Evolutionary conservation across 202 grass and related monocot species (phyloP), one percentile per base, ranked within the genome.

Genomic region (Musa balbisiana): DNA sequence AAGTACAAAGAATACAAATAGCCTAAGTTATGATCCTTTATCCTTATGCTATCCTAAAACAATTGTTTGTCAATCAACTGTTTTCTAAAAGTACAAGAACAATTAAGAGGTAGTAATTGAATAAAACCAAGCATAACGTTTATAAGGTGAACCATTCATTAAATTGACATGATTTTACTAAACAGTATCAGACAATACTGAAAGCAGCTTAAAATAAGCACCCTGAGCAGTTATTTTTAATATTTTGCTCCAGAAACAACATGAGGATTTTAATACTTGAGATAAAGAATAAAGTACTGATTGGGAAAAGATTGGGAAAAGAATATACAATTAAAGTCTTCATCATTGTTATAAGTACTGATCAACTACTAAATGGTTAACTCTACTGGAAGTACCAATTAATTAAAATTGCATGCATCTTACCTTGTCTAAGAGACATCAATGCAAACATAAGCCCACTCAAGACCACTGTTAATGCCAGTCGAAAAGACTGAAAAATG

Each of bases 381-480:
- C n/a, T 66, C 49, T 56, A 69, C 49, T 43, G 64, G 49, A 74
- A 22, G 51, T 59, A 1, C 67, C 58, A 83, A 26, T 43, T 51
- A 70, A 65, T n/a, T 73, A 27, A 68, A 8, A 79, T 72, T 74
- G 17, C 54, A 74, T 12, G 3, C 2, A 72, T 78, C 71, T 86
- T 72, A 98, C 95, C 95, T 82, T 94, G 85, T 86, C 81, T 80
- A 80, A 98, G 88, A 19, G 95, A 98, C 81, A 92, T 82, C 69
- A 92, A 77, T 76, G 92, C 85, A 72, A 94, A 94, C 69, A 98
- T 76, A 85, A 98, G 29, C 67, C 83, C 80, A 76, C 87, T 82
- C 66, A 93, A 71, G 83, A 92, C 75, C 74, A 98, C 64, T 79
- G 81, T 81, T 76, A 98, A 94, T 84, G 91, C 91, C 72, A 98